Evolutionary conservation across 2,329 filamentous ascomycete species (phyloP).

Genomic region (Coniella vitis): DNA sequence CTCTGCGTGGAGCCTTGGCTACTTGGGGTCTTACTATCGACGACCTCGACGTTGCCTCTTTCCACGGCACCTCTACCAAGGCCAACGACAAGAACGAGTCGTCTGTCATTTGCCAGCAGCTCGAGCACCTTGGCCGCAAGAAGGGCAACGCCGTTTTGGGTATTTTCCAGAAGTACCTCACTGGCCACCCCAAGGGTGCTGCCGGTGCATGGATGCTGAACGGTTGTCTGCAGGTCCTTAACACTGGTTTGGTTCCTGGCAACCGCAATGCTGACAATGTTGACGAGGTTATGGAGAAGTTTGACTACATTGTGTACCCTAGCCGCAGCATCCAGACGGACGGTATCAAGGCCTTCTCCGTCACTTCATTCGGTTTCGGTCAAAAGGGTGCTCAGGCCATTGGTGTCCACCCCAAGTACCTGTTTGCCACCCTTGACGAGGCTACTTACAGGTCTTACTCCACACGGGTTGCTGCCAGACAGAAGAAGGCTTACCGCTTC

Average conservation of each 20-base stretch:
- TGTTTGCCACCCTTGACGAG: constrained; percentile 90
- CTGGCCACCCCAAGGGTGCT: constrained; percentile 97
- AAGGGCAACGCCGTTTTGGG: constrained; percentile 95
- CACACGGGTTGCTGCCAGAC: constrained; percentile 80
- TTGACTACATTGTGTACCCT: constrained; percentile 95
- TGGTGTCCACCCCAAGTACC: constrained; percentile 92
- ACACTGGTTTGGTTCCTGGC: constrained; percentile 87
- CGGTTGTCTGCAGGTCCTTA: constrained; percentile 90
- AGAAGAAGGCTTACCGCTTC: constrained; percentile 98
- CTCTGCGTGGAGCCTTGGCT: constrained; percentile 88
- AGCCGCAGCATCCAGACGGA: constrained; percentile 94
- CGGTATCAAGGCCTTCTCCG: constrained; percentile 95
- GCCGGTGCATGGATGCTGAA: constrained; percentile 99
- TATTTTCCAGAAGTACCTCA: constrained; percentile 99
- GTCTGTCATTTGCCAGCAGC: constrained; percentile 91
- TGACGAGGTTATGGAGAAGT: constrained; percentile 93
- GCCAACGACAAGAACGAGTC: constrained; percentile 99
- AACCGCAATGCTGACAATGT: constrained; percentile 98
- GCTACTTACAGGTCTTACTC: constrained; percentile 76
- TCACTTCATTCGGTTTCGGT: constrained; percentile 98
- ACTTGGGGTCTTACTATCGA: constrained; percentile 98
- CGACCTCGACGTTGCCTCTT: constrained; percentile 89
- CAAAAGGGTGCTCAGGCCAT: constrained; percentile 98
- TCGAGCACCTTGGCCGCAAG: constrained; percentile 86
- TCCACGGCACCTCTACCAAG: constrained; percentile 97